Percentiles rank a stretch among this genome's conserved stretches.
Conservation (phyloP, 257 asterid species). For the Striga asiatica region DNA sequence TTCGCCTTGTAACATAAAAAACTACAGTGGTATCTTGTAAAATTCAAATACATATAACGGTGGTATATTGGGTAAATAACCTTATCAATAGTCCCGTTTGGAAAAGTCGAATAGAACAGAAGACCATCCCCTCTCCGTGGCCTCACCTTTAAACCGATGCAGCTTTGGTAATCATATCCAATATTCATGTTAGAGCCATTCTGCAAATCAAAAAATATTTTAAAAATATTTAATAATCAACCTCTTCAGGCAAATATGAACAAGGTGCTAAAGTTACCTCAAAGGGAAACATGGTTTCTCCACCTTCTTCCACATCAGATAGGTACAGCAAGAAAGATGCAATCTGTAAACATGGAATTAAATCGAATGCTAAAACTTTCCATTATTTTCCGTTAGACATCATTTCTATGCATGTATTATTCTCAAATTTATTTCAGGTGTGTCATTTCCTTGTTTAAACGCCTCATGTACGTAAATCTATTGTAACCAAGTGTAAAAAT, state of each 20-base stretch:
- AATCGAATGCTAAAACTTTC: not conserved
- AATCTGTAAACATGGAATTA: slow-evolving; percentile 39
- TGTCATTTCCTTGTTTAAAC: not conserved
- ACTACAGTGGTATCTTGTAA: no score
- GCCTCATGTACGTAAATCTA: not conserved
- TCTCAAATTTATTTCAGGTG: no score
- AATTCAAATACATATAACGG: no score
- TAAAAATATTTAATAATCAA: no score
- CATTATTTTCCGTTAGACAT: not conserved
- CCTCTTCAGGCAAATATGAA: no score
- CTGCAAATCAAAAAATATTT: slow-evolving; percentile 24
- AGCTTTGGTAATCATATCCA: slow-evolving; percentile 42
- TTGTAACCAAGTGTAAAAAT: not conserved
- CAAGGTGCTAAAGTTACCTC: slow-evolving; percentile 40
- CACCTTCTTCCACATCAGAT: slow-evolving; percentile 88
- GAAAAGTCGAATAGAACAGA: slow-evolving; percentile 62
- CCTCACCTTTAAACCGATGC: slow-evolving; percentile 74
- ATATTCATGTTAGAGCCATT: slow-evolving; percentile 48
- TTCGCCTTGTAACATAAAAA: no score
- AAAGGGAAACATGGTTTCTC: slow-evolving; percentile 91
- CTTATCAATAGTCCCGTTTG: slow-evolving; percentile 70
- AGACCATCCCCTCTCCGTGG: slow-evolving; percentile 87
- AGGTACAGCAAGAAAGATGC: slow-evolving; percentile 80
- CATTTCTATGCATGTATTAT: no score
- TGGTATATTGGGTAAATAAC: slow-evolving; percentile 14